Conservation (phyloP, 1,284 basidiomycete species). For the Apiotrichum porosum region DNA sequence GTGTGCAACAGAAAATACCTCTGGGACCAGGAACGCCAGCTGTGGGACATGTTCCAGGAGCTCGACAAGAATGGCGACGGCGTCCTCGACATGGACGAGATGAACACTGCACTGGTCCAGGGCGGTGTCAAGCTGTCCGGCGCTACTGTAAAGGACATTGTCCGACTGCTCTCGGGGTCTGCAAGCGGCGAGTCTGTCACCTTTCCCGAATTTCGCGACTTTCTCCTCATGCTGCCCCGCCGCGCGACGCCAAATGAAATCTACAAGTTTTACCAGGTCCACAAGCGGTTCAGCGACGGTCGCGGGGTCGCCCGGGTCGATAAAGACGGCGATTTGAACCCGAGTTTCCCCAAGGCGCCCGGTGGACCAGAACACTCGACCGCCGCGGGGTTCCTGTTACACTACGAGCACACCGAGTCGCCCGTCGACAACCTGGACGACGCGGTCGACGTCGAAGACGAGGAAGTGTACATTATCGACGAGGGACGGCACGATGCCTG, state of each 20-base stretch:
- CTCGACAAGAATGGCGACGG: constrained; percentile 83
- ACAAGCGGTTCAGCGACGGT: constrained; percentile 65
- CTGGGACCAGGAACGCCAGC: constrained; percentile 56
- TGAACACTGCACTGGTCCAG: constrained; percentile 63
- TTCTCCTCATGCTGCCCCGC: constrained; percentile 77
- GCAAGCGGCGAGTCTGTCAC: constrained; percentile 55
- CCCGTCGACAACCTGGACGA: constrained; percentile 50
- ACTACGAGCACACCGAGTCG: constrained; percentile 36
- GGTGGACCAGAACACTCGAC: constrained; percentile 20
- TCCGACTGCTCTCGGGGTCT: constrained; percentile 60
- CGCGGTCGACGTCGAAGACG: constrained; percentile 52
- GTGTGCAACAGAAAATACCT: constrained; percentile 28
- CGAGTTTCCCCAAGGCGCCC: constrained; percentile 44
- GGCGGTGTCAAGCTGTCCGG: constrained; percentile 68
- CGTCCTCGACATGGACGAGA: constrained; percentile 66
- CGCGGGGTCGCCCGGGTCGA: constrained; percentile 71
- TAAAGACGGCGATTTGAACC: constrained; percentile 67
- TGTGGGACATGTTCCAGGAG: constrained; percentile 85
- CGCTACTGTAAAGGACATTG: constrained; percentile 68
- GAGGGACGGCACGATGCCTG: constrained; percentile 69
- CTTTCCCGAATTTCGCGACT: constrained; percentile 84
- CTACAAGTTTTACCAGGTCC: constrained; percentile 70
- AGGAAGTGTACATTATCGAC: constrained; percentile 60
- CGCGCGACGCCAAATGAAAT: constrained; percentile 77
- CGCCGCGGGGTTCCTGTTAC: constrained; percentile 22